Conservation (phyloP, 2,329 filamentous ascomycete species). For the Neofusicoccum umdonicola region DNA sequence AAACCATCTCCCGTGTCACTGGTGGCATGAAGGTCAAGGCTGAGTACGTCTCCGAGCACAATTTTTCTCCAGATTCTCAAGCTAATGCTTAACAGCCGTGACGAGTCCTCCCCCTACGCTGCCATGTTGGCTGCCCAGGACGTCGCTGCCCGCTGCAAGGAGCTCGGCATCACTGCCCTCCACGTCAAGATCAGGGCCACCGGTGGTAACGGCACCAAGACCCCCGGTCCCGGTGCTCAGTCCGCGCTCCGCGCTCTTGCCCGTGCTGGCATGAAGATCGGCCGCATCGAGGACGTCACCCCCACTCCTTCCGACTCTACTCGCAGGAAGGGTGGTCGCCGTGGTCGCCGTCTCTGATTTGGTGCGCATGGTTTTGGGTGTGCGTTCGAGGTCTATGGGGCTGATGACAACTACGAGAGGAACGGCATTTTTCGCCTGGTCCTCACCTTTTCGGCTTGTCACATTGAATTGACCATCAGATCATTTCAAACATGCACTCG, state of each 20-base stretch:
- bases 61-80: not conserved
- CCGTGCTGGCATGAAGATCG: constrained; percentile 99
- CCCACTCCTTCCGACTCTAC: constrained; percentile 99
- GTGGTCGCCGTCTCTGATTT: constrained; percentile 98
- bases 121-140: constrained; percentile 99
- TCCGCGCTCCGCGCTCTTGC: constrained; percentile 97
- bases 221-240: constrained; percentile 97
- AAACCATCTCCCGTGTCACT: constrained; percentile 99
- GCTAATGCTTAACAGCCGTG: constrained; percentile 54
- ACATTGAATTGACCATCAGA: constrained; percentile 32
- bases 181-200: constrained; percentile 99
- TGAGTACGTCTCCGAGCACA: constrained; percentile 36
- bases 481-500: constrained; percentile 17
- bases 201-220: constrained; percentile 99
- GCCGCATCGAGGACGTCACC: constrained; percentile 99
- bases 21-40: constrained; percentile 99
- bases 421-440: constrained; percentile 66
- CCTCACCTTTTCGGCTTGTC: constrained; percentile 57
- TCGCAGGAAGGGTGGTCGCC: constrained; percentile 99
- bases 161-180: constrained; percentile 86
- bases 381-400: constrained; percentile 17
- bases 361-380: constrained; percentile 55
- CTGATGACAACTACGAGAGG: constrained; percentile 63
- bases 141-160: constrained; percentile 79
- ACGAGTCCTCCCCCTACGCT: constrained; percentile 99